Percentiles rank a stretch among this genome's conserved stretches.
Evolutionary conservation across 1,284 basidiomycete genomes (phyloP).

Genomic region (Marasmius tenuissimus): DNA sequence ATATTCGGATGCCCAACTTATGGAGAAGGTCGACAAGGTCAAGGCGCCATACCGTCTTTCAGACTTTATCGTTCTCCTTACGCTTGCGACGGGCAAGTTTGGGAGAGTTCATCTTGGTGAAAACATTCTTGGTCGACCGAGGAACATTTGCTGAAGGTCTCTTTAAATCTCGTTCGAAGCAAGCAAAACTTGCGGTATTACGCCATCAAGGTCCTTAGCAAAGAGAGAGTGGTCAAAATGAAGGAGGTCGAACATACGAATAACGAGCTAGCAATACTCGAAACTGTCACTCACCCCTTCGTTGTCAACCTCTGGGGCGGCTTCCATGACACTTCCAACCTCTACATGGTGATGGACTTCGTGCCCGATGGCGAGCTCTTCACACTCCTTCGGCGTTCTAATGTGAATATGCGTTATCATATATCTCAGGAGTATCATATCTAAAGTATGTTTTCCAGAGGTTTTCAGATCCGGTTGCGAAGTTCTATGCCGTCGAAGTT

Average conservation of each 20-base stretch:
- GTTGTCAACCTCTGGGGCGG: conserved; percentile 98
- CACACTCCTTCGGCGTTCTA: conserved; percentile 84
- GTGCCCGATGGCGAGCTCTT: conserved; percentile 98
- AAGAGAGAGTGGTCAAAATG: conserved; percentile 92
- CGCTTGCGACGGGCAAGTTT: conserved; percentile 92
- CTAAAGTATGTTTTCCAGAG: conserved; percentile 49
- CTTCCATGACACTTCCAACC: conserved; percentile 90
- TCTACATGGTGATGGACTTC: conserved; percentile 99
- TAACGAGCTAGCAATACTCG: conserved; percentile 91
- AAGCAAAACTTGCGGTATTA: conserved; percentile 93
- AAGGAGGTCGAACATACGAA: conserved; percentile 99
- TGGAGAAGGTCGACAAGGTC: conserved; percentile 31
- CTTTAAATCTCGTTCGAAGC: conserved; percentile 63
- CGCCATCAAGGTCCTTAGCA: conserved; percentile 92
- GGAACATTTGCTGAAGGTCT: conserved; percentile 9
- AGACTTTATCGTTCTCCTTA: conserved; percentile 77
- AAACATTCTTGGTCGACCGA: conserved; percentile 21
- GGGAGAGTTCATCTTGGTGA: conserved; percentile 90
- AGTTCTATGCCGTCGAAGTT: conserved; percentile 98
- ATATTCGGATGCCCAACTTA: conserved; percentile 21
- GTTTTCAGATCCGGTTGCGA: conserved; percentile 98
- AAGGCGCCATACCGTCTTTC: conserved; percentile 66
- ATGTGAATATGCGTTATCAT: conserved; percentile 50
- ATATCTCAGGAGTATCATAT: neutral
- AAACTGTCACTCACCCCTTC: conserved; percentile 91